Percentiles rank a stretch among this genome's conserved stretches.
phyloP scores from a whole-genome alignment of 2,329 filamentous ascomycete genomes.

The Juglanconis oblonga region DNA sequence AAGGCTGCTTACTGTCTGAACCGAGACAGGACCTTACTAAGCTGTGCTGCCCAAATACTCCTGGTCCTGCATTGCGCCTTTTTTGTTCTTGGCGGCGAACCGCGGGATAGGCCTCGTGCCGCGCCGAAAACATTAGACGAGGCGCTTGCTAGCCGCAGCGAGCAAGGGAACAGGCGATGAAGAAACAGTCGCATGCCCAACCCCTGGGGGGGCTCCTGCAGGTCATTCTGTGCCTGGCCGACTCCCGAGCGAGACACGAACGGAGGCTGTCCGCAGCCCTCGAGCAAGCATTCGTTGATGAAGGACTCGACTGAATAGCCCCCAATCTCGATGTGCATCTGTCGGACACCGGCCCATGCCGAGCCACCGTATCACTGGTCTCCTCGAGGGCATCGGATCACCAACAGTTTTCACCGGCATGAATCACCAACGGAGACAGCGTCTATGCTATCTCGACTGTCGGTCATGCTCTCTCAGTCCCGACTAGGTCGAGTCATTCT shows the following conservation, averaged over 20 bases:
- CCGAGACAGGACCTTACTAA: conserved; percentile 8
- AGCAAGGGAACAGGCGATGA: conserved; percentile 1
- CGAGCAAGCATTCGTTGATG: no score
- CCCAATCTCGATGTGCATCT: no score
- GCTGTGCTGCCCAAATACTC: conserved; percentile 6
- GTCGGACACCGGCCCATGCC: no score
- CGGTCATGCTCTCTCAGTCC: not conserved
- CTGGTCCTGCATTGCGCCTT: conserved; percentile 4
- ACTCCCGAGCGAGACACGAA: not conserved
- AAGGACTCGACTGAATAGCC: no score
- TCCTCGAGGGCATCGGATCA: no score
- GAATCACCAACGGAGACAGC: not conserved
- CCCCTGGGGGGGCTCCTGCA: conserved; percentile 4
- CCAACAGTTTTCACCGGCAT: not conserved
- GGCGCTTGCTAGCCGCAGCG: conserved; percentile 5
- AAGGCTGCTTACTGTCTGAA: conserved; percentile 7
- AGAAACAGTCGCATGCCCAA: conserved; percentile 10
- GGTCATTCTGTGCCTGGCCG: conserved; percentile 3
- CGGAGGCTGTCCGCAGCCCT: no score
- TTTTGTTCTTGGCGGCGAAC: not conserved
- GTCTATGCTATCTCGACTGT: not conserved
- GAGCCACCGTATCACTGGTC: no score
- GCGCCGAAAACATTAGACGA: not conserved
- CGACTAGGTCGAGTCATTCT: not conserved
- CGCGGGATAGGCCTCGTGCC: not conserved